Evolutionary conservation across 169 alveolate species (phyloP), one percentile per base, ranked within the genome.

Genomic region (Eimeria sp.): DNA sequence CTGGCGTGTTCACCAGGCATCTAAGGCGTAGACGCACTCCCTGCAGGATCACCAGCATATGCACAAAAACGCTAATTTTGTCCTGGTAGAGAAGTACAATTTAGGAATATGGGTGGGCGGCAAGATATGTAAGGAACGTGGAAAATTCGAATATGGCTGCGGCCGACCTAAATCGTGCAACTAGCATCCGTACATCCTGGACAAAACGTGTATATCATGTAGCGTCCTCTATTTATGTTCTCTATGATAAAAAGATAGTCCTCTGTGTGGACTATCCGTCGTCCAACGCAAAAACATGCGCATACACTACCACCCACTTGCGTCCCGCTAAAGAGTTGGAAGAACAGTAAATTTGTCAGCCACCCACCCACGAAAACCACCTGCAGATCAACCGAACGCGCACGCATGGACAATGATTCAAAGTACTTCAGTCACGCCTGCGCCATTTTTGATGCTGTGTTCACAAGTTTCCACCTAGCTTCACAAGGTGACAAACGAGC

Each of bases 131-230:
- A 65, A 14, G n/a, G 75, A 25, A 5, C 75, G 10, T 25, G 70
- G 34, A 9, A 65, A 65, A 7, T 45, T 5, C n/a, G 75, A 16
- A 7, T n/a, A 13, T 16, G 16, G 40, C 16, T n/a, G 75, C 6
- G 75, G 16, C 13, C 40, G 16, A 43, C 75, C 40, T 65, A 25
- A n/a, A 25, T 5, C 75, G 40, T 1, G 75, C 70, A 61, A 18
- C 70, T 61, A 16, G 70, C 75, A n/a, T 65, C 6, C 75, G 75
- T n/a, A 65, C 75, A 25, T 65, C 75, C 75, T 65, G 75, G 22
- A 65, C 34, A 65, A 65, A 65, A 7, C 6, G 75, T 65, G 10
- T 34, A 6, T 65, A 20, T 14, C 14, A 25, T 65, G 75, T 40
- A 25, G 34, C 40, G 11, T 61, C 1, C 20, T 16, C 70, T 40